Conservation (phyloP, 768 basidiomycete genomes). For the Baorangia bicolor region DNA sequence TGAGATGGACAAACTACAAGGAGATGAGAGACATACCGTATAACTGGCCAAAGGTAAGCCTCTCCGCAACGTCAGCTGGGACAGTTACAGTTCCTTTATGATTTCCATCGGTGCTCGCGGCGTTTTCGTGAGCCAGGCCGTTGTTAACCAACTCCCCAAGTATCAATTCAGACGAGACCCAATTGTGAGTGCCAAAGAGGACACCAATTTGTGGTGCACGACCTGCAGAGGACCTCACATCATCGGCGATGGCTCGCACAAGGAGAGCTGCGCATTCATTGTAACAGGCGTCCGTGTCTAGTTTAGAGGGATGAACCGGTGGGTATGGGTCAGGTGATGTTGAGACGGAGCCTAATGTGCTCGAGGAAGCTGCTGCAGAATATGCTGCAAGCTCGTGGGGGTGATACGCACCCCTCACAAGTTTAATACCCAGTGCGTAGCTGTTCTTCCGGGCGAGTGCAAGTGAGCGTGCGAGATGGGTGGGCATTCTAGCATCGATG, state of each 20-base stretch:
- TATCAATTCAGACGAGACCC: constrained; percentile 61
- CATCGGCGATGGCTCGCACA: constrained; percentile 53
- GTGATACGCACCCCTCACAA: constrained; percentile 93
- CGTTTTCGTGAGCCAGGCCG: constrained; percentile 43
- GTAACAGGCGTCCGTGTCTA: constrained; percentile 73
- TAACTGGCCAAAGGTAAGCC: constrained; percentile 76
- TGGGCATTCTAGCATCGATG: constrained; percentile 50
- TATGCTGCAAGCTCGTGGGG: constrained; percentile 63
- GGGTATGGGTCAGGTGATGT: constrained; percentile 58
- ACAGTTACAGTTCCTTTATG: constrained; percentile 40
- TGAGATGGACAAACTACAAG: not conserved
- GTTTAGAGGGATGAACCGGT: constrained; percentile 69
- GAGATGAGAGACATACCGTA: constrained; percentile 54
- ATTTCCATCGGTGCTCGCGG: constrained; percentile 9
- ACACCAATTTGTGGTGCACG: constrained; percentile 49
- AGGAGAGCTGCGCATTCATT: constrained; percentile 59
- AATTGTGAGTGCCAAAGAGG: constrained; percentile 88
- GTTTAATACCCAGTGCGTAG: constrained; percentile 85
- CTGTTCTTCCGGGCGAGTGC: constrained; percentile 60
- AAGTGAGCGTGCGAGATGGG: constrained; percentile 65
- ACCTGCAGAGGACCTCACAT: constrained; percentile 35
- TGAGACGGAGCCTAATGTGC: constrained; percentile 27
- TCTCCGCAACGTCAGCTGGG: constrained; percentile 54
- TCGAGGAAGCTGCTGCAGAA: constrained; percentile 21
- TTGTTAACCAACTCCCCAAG: constrained; percentile 55